Base-by-base conservation (phyloP, 306 rosid species). In the Medicago lupulina region DNA sequence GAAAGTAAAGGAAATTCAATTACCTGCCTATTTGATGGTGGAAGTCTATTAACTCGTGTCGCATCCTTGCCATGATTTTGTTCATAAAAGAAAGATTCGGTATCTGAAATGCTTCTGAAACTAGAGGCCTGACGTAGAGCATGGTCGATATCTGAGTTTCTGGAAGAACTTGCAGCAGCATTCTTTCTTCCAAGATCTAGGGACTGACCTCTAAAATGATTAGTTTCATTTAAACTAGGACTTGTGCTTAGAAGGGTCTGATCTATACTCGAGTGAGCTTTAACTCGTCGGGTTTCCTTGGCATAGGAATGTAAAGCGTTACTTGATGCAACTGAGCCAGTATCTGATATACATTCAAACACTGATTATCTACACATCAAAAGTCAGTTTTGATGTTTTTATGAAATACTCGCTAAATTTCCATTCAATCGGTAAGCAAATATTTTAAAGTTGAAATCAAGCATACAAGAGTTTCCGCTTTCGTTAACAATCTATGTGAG, bases 201-300 rank as follows among this genome's bases (percentile, higher is more conserved):
- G 69, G 97, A 88, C 17, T 78, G 88, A 55, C 73, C 58, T 75
- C 88, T 83, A 66, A 86, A 82, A 73, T 78, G 95, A 51, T 25
- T 50, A 62, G 70, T 43, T 46, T 81, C 85, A 74, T 49, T 7
- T 57, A 82, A 62, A 76, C 82, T 73, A 18, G 73, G 3, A 74
- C 67, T 83, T 61, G 86, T 78, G 41, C 68, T 72, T 4, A 86
- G 79, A 67, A 89, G 84, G 58, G 80, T 51, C 65, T 89, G 88
- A 67, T 92, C 90, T 65, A 89, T 83, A 74, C 81, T 64, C 49
- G 93, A 47, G 76, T 92, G 98, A 59, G 97, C 96, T 71, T 88
- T 96, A 85, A 81, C 87, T 57, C 92, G 80, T 76, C 88, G 96
- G 38, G 86, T 70, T 47, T 92, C 66, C 41, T 88, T 81, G 63